Base-by-base conservation (phyloP, 108 stramenopile species). In the Conticribra weissflogii region DNA sequence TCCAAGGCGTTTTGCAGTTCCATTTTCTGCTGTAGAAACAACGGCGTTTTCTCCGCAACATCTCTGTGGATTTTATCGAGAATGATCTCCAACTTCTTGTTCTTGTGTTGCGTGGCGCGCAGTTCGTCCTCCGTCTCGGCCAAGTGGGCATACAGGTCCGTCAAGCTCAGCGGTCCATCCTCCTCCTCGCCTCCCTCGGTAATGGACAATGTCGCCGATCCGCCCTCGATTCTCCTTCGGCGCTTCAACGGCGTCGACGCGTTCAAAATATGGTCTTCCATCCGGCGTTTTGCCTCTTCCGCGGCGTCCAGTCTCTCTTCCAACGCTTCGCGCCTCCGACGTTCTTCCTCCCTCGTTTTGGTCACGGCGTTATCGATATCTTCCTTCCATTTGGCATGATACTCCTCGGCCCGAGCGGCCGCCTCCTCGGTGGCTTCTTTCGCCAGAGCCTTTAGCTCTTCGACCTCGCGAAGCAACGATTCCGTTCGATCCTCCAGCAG, bases 1-100 rank as follows among this genome's bases (percentile, higher is more conserved):
- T 89, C 81, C 81, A 91, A 57, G 16, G 91, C 91, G 53, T 82
- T 54, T 58, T 95, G 90, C 53, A 85, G 85, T 66, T 91, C 94
- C 33, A 68, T 5, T 66, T 91, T 74, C 29, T 85, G 68, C 62
- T 92, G 91, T n/a, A 84, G 89, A 58, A 83, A 56, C 56, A 92
- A 82, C 9, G 95, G 95, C 8, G 89, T 84, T 63, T 78, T 90
- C 2, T 78, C 77, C 54, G 79, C 81, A 30, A 96, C 85, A 24
- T 96, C 95, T 7, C 70, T 66, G 31, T 82, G 66, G 28, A 96
- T 84, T n/a, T 86, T 84, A 24, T 86, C 66, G 14, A 92, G 65
- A 17, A 75, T 49, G 16, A 90, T 66, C 61, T 89, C 82, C 19
- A 85, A 81, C 25, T 83, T 83, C 47, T 86, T 83, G 31, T 82